Evolutionary conservation across 352 stramenopile species (phyloP).

Genomic region (Elongisporangium anandrum): DNA sequence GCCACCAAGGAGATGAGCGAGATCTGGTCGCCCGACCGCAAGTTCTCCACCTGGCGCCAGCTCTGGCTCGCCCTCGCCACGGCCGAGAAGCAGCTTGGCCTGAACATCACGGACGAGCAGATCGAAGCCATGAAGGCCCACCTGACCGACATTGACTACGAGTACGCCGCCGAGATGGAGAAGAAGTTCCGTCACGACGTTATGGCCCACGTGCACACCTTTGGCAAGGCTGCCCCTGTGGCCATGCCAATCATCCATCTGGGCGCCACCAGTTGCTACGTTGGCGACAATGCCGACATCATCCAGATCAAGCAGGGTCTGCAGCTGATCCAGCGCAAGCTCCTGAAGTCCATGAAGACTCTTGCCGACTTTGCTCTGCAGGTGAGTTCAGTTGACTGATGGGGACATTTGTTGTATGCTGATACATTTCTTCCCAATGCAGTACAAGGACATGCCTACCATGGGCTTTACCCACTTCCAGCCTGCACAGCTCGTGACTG

Average conservation of each 20-base stretch:
- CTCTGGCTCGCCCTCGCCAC: conserved; percentile 97
- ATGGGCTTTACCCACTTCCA: conserved; percentile 99
- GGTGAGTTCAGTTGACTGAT: conserved; percentile 7
- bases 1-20: conserved; percentile 99
- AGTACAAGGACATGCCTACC: conserved; percentile 96
- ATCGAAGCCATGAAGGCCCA: conserved; percentile 95
- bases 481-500: conserved; percentile 97
- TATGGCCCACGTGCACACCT: conserved; percentile 99
- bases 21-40: conserved; percentile 97
- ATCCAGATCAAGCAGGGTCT: conserved; percentile 97
- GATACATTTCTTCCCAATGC: conserved; percentile 1
- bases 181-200: conserved; percentile 99
- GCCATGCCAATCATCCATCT: conserved; percentile 99
- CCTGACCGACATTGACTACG: conserved; percentile 98
- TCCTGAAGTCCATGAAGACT: conserved; percentile 95
- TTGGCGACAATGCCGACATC: conserved; percentile 99
- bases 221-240: conserved; percentile 93
- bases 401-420: not conserved
- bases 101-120: conserved; percentile 97
- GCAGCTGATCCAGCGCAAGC: conserved; percentile 94
- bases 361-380: conserved; percentile 92
- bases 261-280: conserved; percentile 97
- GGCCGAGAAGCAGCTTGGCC: conserved; percentile 96
- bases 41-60: conserved; percentile 99
- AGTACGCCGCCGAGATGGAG: conserved; percentile 96